Base-by-base conservation (phyloP, 2,329 filamentous ascomycete genomes). In the Verruconis gallopava region DNA sequence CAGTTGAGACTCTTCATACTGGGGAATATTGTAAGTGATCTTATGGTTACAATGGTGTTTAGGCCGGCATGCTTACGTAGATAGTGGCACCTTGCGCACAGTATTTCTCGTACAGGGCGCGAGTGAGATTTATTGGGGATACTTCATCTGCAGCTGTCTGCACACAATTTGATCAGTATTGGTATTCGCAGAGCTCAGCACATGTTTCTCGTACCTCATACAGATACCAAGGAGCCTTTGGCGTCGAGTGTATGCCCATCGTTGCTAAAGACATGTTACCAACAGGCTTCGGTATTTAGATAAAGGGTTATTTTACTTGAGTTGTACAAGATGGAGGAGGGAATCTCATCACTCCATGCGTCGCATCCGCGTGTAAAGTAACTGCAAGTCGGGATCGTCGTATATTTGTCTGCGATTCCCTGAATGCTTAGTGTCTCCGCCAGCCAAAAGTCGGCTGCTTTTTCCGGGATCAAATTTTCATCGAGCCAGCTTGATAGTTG, bases 401-500 rank as follows among this genome's bases (percentile, higher is more conserved):
- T 5, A 15, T 14, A 37, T 6, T 14, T 6, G 13, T 35, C 25
- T 9, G 11, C 9, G 38, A 14, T 38, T 5, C 11, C 11, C 9
- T 37, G 11, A 34, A 40, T 11, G 25, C 38, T 35, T 18, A 35
- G n/a, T 11, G 11, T 12, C 25, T 40, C 38, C 11, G n/a, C 38
- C 5, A 12, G 11, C 12, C 25, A 20, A 14, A 37, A 37, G 12
- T 40, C 38, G 6, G 21, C 38, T 17, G 38, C 21, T 11, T 37
- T 6, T 6, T 40, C 25, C 6, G 38, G 38, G 20, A 40, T 11
- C n/a, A 40, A 17, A 34, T 40, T 40, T 14, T 40, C 38, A 20
- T 40, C 38, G 9, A 40, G 25, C 38, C 38, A 40, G 5, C 5
- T 11, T 5, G 38, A 40, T 6, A 40, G 38, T 11, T 40, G 13